Evolutionary conservation across 176 grass and related monocot species (phyloP).

Genomic region (Oryza coarctata): DNA sequence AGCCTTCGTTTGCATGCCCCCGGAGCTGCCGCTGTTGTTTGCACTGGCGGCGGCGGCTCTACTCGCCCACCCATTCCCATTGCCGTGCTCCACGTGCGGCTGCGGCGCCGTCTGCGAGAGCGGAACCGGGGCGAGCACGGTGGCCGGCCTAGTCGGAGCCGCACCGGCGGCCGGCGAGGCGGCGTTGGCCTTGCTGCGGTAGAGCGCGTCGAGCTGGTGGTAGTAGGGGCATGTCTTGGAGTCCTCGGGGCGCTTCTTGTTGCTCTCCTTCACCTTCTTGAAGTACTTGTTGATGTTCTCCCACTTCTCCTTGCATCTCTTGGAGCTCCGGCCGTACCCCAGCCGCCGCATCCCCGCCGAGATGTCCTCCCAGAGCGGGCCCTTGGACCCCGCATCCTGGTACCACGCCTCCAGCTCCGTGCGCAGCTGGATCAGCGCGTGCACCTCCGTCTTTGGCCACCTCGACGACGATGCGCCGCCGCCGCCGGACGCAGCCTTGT

Average conservation of each 20-base stretch:
- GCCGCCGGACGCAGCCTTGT: background rate
- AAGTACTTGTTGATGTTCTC: conserved; percentile 99
- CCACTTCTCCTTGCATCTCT: conserved; percentile 99
- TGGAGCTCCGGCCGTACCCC: conserved; percentile 80
- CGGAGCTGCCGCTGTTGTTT: conserved; percentile 19
- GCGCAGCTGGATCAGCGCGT: conserved; percentile 85
- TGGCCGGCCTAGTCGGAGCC: background rate
- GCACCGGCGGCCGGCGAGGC: background rate
- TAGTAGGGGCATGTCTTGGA: conserved; percentile 98
- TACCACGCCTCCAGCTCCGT: conserved; percentile 73
- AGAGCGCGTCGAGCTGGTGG: conserved; percentile 94
- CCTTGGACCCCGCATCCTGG: conserved; percentile 78
- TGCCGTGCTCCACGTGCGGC: conserved; percentile 25
- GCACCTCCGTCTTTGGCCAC: conserved; percentile 95
- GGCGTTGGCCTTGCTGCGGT: conserved; percentile 57
- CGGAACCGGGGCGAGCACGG: conserved; percentile 34
- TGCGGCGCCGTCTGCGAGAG: conserved; percentile 31
- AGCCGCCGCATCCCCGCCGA: conserved; percentile 72
- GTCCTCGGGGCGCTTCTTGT: conserved; percentile 82
- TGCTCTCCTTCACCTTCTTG: conserved; percentile 99
- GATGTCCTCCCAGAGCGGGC: conserved; percentile 96
- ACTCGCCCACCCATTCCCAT: conserved; percentile 10
- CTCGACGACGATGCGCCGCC: conserved; percentile 52
- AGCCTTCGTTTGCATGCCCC: conserved; percentile 38
- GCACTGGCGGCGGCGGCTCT: background rate